Conservation (phyloP, 345 rosid species). For the Corchorus olitorius region DNA sequence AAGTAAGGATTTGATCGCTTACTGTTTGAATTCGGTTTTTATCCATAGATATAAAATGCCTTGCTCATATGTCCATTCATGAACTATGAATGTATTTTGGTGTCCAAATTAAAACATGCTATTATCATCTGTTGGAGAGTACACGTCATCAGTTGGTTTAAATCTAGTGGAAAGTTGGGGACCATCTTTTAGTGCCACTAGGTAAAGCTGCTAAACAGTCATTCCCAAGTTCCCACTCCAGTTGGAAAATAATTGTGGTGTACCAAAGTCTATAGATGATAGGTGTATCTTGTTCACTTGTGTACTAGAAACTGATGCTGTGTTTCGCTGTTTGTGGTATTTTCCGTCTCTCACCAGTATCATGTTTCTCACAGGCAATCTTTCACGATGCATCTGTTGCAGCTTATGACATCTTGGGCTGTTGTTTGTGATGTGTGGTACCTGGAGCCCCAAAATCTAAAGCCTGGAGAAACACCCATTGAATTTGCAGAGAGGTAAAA, state of each 20-base stretch:
- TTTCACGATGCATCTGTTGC: conserved; percentile 94
- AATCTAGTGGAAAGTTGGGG: background rate
- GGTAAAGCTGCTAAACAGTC: background rate
- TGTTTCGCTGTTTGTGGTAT: conserved; percentile 10
- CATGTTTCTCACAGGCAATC: conserved; percentile 66
- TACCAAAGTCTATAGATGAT: too few relatives aligned
- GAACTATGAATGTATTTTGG: background rate
- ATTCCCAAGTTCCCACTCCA: background rate
- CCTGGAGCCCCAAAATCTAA: conserved; percentile 87
- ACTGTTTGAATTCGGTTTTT: background rate
- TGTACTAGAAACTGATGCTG: background rate
- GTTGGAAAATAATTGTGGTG: background rate
- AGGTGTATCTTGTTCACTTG: background rate
- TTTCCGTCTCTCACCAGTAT: background rate
- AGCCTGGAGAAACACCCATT: conserved; percentile 84
- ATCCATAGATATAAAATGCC: background rate
- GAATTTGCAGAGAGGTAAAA: conserved; percentile 97
- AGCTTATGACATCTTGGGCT: conserved; percentile 99
- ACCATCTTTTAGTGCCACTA: background rate
- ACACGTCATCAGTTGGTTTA: background rate
- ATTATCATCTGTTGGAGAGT: background rate
- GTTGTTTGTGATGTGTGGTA: conserved; percentile 99
- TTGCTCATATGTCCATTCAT: too few relatives aligned
- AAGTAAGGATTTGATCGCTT: conserved; percentile 54
- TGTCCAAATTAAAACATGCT: background rate